Evolutionary conservation across 768 basidiomycete genomes (phyloP).

Genomic region (Mycena venus): DNA sequence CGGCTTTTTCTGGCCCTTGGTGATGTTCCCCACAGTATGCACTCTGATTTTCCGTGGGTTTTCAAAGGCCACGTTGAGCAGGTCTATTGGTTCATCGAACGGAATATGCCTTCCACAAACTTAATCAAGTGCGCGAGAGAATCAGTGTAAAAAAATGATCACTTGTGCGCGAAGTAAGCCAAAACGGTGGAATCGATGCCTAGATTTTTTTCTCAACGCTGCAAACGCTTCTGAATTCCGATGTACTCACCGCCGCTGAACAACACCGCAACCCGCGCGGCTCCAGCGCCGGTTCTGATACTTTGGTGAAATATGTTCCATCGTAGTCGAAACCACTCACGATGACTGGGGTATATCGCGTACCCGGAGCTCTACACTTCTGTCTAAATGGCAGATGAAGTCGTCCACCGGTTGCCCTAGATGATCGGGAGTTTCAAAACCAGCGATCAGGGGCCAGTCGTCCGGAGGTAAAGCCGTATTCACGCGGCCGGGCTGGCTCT

Average conservation of each 20-base stretch:
- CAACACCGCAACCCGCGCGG: slow-evolving; percentile 82
- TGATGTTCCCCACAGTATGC: slow-evolving; percentile 59
- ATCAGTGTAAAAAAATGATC: slow-evolving; percentile 34
- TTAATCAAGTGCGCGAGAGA: neutral
- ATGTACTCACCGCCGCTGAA: slow-evolving; percentile 76
- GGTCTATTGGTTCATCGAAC: slow-evolving; percentile 85
- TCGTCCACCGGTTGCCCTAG: slow-evolving; percentile 60
- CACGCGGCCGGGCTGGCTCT: slow-evolving; percentile 63
- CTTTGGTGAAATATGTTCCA: neutral
- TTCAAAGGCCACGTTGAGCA: slow-evolving; percentile 95
- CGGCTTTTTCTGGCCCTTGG: slow-evolving; percentile 31
- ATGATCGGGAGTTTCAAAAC: slow-evolving; percentile 58
- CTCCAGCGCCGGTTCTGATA: slow-evolving; percentile 41
- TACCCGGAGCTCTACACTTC: slow-evolving; percentile 78
- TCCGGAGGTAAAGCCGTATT: slow-evolving; percentile 64
- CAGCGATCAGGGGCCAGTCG: slow-evolving; percentile 48
- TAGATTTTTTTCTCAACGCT: neutral
- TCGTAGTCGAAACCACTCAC: slow-evolving; percentile 43
- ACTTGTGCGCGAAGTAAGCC: slow-evolving; percentile 85
- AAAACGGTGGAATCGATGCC: slow-evolving; percentile 94
- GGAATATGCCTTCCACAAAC: slow-evolving; percentile 72
- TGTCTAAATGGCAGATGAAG: slow-evolving; percentile 68
- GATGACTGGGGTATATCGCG: slow-evolving; percentile 70
- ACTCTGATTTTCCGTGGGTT: slow-evolving; percentile 85
- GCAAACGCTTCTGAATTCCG: neutral